These are phyloP conservation scores for Asterella californica DNA, from an alignment of 225 moss, liverwort and hornwort genomes.

Conservation along the genomic window DNA sequence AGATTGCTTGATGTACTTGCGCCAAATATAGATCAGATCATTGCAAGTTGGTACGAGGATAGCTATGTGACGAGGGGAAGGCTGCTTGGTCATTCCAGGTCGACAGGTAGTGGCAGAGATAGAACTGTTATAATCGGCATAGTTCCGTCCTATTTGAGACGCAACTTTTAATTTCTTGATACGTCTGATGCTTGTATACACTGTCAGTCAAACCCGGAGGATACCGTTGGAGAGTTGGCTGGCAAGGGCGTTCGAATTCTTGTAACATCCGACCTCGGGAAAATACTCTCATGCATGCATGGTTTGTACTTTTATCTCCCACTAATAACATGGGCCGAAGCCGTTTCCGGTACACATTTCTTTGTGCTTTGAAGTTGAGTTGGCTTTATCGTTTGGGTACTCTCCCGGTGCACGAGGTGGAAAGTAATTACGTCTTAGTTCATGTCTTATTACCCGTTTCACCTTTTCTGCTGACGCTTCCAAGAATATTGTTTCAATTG, in stretches of 20 bases:
- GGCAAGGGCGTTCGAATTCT: slow-evolving; percentile 99
- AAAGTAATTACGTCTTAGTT: no score
- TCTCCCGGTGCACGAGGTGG: no score
- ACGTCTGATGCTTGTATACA: slow-evolving; percentile 27
- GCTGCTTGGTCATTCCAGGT: no score
- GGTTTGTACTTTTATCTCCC: slow-evolving; percentile 40
- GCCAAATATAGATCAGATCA: background rate
- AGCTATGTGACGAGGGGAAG: no score
- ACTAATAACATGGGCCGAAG: background rate
- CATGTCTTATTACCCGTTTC: background rate
- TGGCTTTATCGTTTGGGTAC: no score
- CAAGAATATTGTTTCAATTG: background rate
- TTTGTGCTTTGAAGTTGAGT: no score
- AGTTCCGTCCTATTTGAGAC: background rate
- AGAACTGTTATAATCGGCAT: background rate
- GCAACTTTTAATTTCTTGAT: background rate
- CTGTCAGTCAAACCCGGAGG: slow-evolving; percentile 97
- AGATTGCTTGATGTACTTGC: background rate
- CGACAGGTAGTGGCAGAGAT: no score
- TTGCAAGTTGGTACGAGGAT: background rate
- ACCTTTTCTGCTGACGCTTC: background rate
- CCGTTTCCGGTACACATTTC: no score
- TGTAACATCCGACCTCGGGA: slow-evolving; percentile 91
- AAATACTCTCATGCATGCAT: slow-evolving; percentile 94
- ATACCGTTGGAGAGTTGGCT: slow-evolving; percentile 89